Evolutionary conservation across 371 early-diverging fungal genomes (phyloP).

Genomic region (Lichtheimia ramosa): DNA sequence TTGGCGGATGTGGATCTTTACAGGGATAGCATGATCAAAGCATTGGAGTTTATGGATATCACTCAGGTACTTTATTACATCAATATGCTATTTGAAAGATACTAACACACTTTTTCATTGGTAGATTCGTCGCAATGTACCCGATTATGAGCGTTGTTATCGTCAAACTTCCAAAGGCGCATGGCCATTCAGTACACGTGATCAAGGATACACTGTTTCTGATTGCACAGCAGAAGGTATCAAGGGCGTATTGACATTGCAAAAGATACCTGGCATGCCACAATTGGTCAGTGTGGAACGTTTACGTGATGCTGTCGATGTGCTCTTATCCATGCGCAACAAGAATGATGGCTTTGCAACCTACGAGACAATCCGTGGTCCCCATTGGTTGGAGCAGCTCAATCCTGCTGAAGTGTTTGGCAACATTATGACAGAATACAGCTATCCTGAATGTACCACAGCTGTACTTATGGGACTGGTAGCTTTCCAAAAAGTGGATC

Average conservation of each 20-base stretch:
- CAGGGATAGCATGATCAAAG: slow-evolving; percentile 64
- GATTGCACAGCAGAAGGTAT: slow-evolving; percentile 97
- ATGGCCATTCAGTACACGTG: slow-evolving; percentile 95
- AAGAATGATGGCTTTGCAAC: slow-evolving; percentile 87
- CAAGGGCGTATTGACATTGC: slow-evolving; percentile 79
- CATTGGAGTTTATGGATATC: slow-evolving; percentile 83
- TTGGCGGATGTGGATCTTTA: slow-evolving; percentile 73
- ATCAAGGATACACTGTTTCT: slow-evolving; percentile 93
- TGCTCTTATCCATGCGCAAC: slow-evolving; percentile 92
- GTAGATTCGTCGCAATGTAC: slow-evolving; percentile 74
- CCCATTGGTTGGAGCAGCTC: slow-evolving; percentile 76
- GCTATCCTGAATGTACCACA: slow-evolving; percentile 96
- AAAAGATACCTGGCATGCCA: slow-evolving; percentile 55
- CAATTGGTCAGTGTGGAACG: slow-evolving; percentile 54
- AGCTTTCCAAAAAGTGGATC: slow-evolving; percentile 74
- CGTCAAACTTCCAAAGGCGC: slow-evolving; percentile 89
- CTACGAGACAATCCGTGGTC: slow-evolving; percentile 87
- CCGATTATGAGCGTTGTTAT: slow-evolving; percentile 67
- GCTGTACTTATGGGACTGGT: slow-evolving; percentile 85
- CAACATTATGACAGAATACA: slow-evolving; percentile 96
- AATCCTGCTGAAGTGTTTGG: slow-evolving; percentile 97
- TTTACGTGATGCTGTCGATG: slow-evolving; percentile 84
- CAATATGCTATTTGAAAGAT: neutral
- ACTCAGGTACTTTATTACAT: slow-evolving; percentile 59
- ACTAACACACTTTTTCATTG: neutral